Conservation (phyloP, 1,139 yeast species). For the Torulaspora globosa region DNA sequence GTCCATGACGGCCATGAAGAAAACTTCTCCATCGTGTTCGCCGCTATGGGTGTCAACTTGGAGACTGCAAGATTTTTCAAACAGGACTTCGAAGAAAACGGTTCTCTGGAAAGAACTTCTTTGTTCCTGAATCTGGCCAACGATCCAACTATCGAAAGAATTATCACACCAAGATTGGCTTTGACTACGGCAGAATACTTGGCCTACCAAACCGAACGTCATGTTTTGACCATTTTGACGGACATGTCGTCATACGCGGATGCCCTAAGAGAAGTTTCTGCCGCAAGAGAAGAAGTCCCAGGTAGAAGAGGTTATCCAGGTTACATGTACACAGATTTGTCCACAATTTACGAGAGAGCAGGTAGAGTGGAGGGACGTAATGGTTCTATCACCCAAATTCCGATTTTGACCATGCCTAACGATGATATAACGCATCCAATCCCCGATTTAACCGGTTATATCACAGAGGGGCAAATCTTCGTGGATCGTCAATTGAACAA, state of each 20-base stretch:
- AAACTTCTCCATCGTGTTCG: slow-evolving; percentile 96
- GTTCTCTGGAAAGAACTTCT: slow-evolving; percentile 95
- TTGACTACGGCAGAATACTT: slow-evolving; percentile 97
- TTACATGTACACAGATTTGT: slow-evolving; percentile 99
- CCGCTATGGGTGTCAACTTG: slow-evolving; percentile 95
- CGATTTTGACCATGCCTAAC: slow-evolving; percentile 98
- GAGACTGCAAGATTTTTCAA: slow-evolving; percentile 92
- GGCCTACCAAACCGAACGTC: slow-evolving; percentile 99
- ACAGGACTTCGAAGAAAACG: slow-evolving; percentile 99
- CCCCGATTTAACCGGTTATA: slow-evolving; percentile 99
- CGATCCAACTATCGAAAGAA: slow-evolving; percentile 99
- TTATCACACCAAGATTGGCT: slow-evolving; percentile 98
- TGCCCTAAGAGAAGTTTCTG: slow-evolving; percentile 98
- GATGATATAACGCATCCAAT: slow-evolving; percentile 99
- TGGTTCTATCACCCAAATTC: slow-evolving; percentile 98
- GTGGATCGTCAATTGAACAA: slow-evolving; percentile 94
- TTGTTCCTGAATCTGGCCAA: slow-evolving; percentile 95
- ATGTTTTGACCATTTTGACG: slow-evolving; percentile 93
- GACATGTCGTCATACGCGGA: slow-evolving; percentile 99
- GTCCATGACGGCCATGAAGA: slow-evolving; percentile 99
- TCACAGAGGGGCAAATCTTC: slow-evolving; percentile 97
- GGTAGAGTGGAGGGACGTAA: slow-evolving; percentile 99
- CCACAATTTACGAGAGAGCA: slow-evolving; percentile 98
- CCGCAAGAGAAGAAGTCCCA: slow-evolving; percentile 99
- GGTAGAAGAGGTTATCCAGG: slow-evolving; percentile 99